Evolutionary conservation across 371 early-diverging fungal species (phyloP).

Genomic region (Massospora cicadina): DNA sequence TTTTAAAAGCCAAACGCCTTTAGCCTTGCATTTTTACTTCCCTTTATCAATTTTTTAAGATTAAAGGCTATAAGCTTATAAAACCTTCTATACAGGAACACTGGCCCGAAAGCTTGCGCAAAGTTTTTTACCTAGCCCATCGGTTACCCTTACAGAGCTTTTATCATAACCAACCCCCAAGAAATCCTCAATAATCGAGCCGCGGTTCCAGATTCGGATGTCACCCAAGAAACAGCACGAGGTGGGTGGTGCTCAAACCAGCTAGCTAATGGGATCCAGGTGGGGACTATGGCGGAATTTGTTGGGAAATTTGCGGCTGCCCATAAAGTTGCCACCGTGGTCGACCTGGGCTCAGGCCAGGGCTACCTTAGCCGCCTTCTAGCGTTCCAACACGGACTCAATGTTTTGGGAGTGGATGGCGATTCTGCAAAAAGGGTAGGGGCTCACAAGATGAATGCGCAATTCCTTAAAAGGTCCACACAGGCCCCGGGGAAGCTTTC

Average conservation of each 20-base stretch:
- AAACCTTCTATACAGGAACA: background rate
- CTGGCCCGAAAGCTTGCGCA: background rate
- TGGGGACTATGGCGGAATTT: background rate
- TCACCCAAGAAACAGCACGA: background rate
- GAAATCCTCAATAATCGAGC: background rate
- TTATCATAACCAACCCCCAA: background rate
- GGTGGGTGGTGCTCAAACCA: background rate
- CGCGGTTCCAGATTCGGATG: background rate
- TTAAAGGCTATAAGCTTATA: background rate
- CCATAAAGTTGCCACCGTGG: conserved; percentile 15
- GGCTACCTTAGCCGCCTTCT: conserved; percentile 61
- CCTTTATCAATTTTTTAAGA: background rate
- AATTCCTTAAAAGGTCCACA: background rate
- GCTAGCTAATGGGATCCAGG: background rate
- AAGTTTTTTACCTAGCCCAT: background rate
- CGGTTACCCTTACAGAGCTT: background rate
- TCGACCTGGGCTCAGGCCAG: conserved; percentile 46
- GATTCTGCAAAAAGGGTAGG: conserved; percentile 60
- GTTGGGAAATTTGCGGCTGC: background rate
- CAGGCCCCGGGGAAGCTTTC: background rate
- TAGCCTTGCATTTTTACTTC: background rate
- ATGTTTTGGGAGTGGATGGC: conserved; percentile 68
- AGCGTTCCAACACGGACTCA: conserved; percentile 40
- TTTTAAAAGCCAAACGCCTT: background rate
- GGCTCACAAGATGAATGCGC: conserved; percentile 25